Base-by-base conservation (phyloP, 192 early-diverging fungal species). In the Coemansia reversa region DNA sequence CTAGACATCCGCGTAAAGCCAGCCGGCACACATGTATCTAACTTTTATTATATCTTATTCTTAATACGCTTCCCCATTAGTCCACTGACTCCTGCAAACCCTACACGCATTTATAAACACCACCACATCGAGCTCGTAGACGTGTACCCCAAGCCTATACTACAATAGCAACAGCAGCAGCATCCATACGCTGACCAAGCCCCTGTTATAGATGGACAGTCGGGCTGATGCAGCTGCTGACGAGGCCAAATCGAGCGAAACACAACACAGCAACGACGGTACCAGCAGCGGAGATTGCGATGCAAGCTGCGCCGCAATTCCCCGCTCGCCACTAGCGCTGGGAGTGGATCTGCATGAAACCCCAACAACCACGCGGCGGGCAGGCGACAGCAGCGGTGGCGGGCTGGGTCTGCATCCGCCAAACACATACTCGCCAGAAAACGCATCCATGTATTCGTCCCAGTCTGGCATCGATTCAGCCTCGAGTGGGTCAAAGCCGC, bases 401-500 rank as follows among this genome's bases (percentile, higher is more conserved):
- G 67, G 63, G 12, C 72, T 74, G 58, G 68, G 72, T 16, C 45
- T 74, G 72, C 77, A 55, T n/a, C 62, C 77, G 19, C 55, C 67
- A 12, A 79, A 66, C 53, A 29, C 65, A 14, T 66, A 66, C 63
- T 59, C 72, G 4, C 62, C 78, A 5, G 72, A 74, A 29, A 69
- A 63, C 55, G 69, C 66, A 23, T 75, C 78, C 14, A 63, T 62
- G 29, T 68, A 68, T 58, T 80, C 78, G 18, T 54, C 63, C 25
- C 60, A 61, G 32, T 74, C 76, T 7, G 62, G 50, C 1, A 55
- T 60, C 18, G 76, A 65, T 28, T 74, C 76, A 4, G 50, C 71
- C 22, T 80, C 77, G 2, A 55, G 65, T 35, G 72, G 74, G 39
- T 71, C 72, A 7, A 80, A 71, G 55, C 72, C 77, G 39, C 65